Conservation (phyloP, 2,329 filamentous ascomycete species). For the Aureobasidium sp. region DNA sequence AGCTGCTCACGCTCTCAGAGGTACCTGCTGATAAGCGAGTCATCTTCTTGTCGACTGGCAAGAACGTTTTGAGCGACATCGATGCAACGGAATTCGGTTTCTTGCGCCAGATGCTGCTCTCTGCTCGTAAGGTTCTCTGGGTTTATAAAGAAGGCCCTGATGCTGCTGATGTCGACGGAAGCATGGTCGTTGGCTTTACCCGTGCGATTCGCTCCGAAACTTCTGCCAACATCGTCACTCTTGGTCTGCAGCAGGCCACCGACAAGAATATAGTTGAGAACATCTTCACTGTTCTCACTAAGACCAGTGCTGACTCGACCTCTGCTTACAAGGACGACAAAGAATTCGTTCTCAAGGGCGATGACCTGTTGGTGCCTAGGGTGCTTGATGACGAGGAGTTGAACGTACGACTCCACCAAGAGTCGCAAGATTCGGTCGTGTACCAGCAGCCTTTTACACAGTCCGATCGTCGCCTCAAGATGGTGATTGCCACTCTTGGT, state of each 20-base stretch:
- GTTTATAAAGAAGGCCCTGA: background rate
- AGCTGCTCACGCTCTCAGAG: background rate
- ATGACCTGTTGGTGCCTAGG: background rate
- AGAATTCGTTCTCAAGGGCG: background rate
- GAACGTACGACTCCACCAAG: background rate
- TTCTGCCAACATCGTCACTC: background rate
- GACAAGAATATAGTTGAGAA: background rate
- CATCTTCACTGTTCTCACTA: background rate
- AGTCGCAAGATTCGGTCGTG: background rate
- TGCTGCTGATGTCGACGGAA: background rate
- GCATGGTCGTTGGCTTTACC: background rate
- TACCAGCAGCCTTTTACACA: background rate
- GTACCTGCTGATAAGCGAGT: background rate
- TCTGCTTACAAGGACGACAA: background rate
- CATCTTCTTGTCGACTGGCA: background rate
- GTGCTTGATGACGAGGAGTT: background rate
- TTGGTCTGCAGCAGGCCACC: background rate
- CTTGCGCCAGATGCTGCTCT: background rate
- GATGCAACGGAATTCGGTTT: background rate
- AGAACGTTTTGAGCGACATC: background rate
- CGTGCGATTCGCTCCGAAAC: background rate
- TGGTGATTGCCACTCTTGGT: background rate
- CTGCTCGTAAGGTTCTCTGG: background rate
- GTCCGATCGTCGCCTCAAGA: background rate
- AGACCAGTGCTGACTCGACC: background rate